phyloP scores from a whole-genome alignment of 1,284 basidiomycete species.

The Bjerkandera adusta region DNA sequence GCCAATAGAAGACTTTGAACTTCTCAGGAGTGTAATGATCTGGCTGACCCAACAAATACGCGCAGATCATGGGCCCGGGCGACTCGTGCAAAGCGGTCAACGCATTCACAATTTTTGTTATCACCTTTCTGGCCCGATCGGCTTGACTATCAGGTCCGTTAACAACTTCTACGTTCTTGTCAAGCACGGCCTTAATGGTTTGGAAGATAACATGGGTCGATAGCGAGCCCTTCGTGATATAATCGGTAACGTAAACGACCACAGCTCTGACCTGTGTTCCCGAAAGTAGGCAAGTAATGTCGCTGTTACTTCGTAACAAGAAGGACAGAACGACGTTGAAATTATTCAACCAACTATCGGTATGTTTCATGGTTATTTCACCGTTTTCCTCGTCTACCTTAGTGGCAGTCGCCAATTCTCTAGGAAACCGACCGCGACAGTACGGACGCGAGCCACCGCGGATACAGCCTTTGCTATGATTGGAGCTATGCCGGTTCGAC shows the following conservation, averaged over 20 bases:
- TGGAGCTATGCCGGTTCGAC: slow-evolving; percentile 14
- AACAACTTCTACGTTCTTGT: neutral
- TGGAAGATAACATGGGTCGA: slow-evolving; percentile 9
- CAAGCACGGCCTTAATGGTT: slow-evolving; percentile 3
- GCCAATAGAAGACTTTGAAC: slow-evolving; percentile 1
- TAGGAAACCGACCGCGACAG: slow-evolving; percentile 3
- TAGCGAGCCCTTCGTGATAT: slow-evolving; percentile 1
- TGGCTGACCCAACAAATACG: slow-evolving; percentile 20
- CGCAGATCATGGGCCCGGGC: slow-evolving; percentile 29
- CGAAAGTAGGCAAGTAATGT: slow-evolving; percentile 4
- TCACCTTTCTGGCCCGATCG: slow-evolving; percentile 4
- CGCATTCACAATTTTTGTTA: slow-evolving; percentile 25
- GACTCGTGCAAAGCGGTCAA: slow-evolving; percentile 30
- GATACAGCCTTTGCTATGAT: slow-evolving; percentile 1
- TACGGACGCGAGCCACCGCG: neutral
- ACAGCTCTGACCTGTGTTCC: slow-evolving; percentile 4
- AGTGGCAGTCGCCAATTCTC: neutral
- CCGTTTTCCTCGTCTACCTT: slow-evolving; percentile 7
- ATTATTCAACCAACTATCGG: slow-evolving; percentile 12
- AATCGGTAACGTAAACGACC: slow-evolving; percentile 7
- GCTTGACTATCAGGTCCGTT: neutral
- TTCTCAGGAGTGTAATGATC: neutral
- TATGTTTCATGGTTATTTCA: slow-evolving; percentile 5
- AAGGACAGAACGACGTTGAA: slow-evolving; percentile 5
- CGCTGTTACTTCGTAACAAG: slow-evolving; percentile 5